Conservation (phyloP, 257 asterid species). For the Gentiana straminea region DNA sequence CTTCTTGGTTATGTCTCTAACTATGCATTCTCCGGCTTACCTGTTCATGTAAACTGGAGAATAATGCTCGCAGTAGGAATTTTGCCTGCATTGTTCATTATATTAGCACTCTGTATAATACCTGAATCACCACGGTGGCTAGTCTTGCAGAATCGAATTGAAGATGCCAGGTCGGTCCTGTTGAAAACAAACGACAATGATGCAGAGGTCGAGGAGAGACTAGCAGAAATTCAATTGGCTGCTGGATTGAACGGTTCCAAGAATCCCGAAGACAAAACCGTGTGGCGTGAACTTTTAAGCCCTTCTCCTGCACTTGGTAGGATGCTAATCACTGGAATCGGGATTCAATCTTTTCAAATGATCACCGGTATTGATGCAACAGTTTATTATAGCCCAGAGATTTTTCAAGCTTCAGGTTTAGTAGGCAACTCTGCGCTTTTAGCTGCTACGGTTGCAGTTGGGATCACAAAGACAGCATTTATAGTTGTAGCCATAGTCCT, state of each 20-base stretch:
- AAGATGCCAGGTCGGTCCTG: constrained; percentile 68
- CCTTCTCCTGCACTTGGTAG: constrained; percentile 66
- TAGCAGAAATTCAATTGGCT: constrained; percentile 59
- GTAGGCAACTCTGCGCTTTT: constrained; percentile 50
- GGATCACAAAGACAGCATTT: constrained; percentile 61
- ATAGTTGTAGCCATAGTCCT: constrained; percentile 63
- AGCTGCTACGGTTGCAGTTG: constrained; percentile 89
- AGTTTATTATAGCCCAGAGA: constrained; percentile 85
- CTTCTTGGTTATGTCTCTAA: constrained; percentile 87
- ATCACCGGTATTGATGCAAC: constrained; percentile 89
- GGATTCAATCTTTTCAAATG: constrained; percentile 89
- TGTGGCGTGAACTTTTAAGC: constrained; percentile 58
- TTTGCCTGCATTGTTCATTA: constrained; percentile 67
- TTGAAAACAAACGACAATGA: constrained; percentile 62
- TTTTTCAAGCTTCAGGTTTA: constrained; percentile 66
- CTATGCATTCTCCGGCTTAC: constrained; percentile 62
- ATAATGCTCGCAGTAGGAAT: constrained; percentile 89
- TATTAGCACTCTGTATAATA: constrained; percentile 54
- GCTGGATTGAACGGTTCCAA: constrained; percentile 30
- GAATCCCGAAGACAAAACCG: constrained; percentile 36
- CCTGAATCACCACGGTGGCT: constrained; percentile 95
- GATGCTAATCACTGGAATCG: constrained; percentile 75
- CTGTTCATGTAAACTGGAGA: constrained; percentile 70
- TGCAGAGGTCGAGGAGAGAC: constrained; percentile 68
- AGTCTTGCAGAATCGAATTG: constrained; percentile 52